phyloP scores from a whole-genome alignment of 768 basidiomycete genomes.

The Pholiota conissans region DNA sequence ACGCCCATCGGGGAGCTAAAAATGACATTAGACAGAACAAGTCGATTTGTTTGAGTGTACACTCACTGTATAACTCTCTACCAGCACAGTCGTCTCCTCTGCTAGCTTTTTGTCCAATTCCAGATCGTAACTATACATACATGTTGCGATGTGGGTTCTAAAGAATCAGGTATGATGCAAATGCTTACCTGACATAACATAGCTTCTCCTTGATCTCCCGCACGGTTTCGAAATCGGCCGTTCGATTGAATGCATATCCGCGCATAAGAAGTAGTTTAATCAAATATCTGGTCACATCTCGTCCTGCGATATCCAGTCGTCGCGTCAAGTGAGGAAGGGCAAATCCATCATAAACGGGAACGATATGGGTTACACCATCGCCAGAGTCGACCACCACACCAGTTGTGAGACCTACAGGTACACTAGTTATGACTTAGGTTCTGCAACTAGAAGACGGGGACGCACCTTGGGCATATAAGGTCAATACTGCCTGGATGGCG shows the following conservation, averaged over 20 bases:
- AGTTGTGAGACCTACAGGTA: constrained; percentile 80
- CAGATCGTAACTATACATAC: constrained; percentile 81
- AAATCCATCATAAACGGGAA: constrained; percentile 97
- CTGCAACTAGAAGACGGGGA: background rate
- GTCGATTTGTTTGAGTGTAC: background rate
- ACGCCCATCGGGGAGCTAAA: constrained; percentile 90
- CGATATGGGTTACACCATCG: constrained; percentile 98
- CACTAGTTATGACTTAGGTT: constrained; percentile 1
- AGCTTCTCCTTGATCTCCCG: constrained; percentile 98
- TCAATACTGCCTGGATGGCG: constrained; percentile 97
- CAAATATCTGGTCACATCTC: constrained; percentile 97
- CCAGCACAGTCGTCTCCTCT: constrained; percentile 95
- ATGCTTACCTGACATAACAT: constrained; percentile 86
- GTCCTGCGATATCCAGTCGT: constrained; percentile 94
- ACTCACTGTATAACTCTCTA: constrained; percentile 92
- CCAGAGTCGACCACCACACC: constrained; percentile 99
- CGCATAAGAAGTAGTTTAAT: constrained; percentile 99
- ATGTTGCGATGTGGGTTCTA: background rate
- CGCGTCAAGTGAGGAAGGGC: constrained; percentile 93
- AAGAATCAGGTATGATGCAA: background rate
- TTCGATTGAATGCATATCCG: constrained; percentile 99
- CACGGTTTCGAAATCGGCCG: constrained; percentile 99
- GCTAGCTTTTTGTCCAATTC: constrained; percentile 90
- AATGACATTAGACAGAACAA: constrained; percentile 4
- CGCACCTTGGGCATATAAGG: constrained; percentile 96